Percentiles rank a stretch among this genome's conserved stretches.
Evolutionary conservation across 1,139 yeast genomes (phyloP).

Genomic region (Taphrina sp.): DNA sequence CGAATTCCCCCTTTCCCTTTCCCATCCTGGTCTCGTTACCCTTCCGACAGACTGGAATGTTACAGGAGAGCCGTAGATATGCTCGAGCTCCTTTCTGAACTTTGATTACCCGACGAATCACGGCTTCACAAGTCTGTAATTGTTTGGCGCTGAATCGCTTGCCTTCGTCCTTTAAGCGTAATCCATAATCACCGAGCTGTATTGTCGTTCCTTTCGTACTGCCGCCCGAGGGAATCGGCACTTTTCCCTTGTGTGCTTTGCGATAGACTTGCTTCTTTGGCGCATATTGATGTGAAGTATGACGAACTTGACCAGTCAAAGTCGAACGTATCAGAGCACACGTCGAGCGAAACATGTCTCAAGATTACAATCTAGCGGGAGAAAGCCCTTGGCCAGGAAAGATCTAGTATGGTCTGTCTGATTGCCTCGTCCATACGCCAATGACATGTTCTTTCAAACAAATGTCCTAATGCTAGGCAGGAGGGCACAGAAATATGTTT

Average conservation of each 20-base stretch:
- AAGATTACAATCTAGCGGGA: too few relatives aligned
- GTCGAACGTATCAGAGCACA: constrained; percentile 23
- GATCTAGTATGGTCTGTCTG: too few relatives aligned
- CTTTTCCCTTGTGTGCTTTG: constrained; percentile 93
- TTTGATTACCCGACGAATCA: constrained; percentile 71
- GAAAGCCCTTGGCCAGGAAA: too few relatives aligned
- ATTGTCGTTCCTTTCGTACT: constrained; percentile 81
- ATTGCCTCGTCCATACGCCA: too few relatives aligned
- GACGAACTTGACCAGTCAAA: constrained; percentile 19
- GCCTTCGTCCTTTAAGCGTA: constrained; percentile 84
- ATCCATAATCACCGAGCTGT: constrained; percentile 78
- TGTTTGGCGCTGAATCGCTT: constrained; percentile 84
- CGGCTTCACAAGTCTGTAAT: constrained; percentile 84
- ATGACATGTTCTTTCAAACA: too few relatives aligned
- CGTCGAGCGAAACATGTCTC: constrained; percentile 8
- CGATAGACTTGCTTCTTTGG: constrained; percentile 72
- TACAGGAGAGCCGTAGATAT: constrained; percentile 77
- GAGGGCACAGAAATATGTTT: too few relatives aligned
- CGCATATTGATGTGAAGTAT: constrained; percentile 35
- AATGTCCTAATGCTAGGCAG: too few relatives aligned
- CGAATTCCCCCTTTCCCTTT: constrained; percentile 97
- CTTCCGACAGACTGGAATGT: constrained; percentile 87
- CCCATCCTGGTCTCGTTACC: constrained; percentile 99
- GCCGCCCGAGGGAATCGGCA: constrained; percentile 92
- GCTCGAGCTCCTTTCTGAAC: constrained; percentile 55